Conservation (phyloP, 2,329 filamentous ascomycete genomes). For the Trichophyton benhamiae region DNA sequence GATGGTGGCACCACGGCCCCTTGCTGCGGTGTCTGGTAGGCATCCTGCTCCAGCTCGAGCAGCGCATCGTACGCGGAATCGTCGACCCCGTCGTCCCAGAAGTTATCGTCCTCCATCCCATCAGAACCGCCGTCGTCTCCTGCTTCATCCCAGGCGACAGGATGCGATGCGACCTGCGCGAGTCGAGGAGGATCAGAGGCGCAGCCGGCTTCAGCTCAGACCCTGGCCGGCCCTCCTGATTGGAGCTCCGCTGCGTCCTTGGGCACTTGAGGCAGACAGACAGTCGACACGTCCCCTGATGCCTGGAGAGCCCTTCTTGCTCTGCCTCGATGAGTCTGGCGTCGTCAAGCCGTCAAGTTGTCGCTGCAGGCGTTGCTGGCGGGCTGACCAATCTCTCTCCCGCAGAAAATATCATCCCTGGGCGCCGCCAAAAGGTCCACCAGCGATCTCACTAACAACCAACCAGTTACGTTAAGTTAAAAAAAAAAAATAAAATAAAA, state of each 20-base stretch:
- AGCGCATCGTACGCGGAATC: constrained; percentile 32
- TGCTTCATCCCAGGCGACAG: constrained; percentile 1
- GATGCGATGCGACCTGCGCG: neutral
- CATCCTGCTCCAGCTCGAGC: constrained; percentile 35
- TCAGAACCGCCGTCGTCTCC: neutral
- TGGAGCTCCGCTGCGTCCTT: neutral
- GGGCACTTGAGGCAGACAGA: neutral
- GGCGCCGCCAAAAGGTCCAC: neutral
- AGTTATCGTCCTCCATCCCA: constrained; percentile 29
- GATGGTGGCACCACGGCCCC: constrained; percentile 9
- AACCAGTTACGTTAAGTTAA: no score
- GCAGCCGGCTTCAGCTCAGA: neutral
- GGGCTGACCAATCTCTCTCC: neutral
- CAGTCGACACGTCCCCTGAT: neutral
- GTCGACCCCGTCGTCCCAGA: constrained; percentile 37
- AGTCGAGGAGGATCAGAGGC: neutral
- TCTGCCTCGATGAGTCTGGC: neutral
- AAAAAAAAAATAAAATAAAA: no score
- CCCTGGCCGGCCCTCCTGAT: neutral
- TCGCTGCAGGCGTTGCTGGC: no score
- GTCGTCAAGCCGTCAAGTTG: neutral
- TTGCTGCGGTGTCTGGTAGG: constrained; percentile 33
- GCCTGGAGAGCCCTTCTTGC: neutral
- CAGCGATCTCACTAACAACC: no score
- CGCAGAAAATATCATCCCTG: neutral